Evolutionary conservation across 2,329 filamentous ascomycete genomes (phyloP), one percentile per base, ranked within the genome.

Genomic region (Cercospora berteroae): DNA sequence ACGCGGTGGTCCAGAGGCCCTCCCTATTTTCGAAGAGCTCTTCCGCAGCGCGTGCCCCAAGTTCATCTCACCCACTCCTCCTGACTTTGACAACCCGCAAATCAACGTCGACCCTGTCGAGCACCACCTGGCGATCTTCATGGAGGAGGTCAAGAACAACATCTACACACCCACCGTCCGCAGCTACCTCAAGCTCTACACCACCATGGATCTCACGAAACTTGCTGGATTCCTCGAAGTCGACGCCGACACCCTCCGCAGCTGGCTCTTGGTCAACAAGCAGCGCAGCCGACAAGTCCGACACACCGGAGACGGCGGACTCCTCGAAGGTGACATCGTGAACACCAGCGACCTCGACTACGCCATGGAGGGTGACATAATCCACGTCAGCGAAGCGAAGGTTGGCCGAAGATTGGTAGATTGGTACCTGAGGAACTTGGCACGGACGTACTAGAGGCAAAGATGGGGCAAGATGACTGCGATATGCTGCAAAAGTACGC

Each of bases 61-160:
- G 85, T 99, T 99, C 87, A 99, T 99, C 87, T 96, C 91, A 70
- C 95, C 95, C 61, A 95, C 95, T 18, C 93, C 94, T 67, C 95
- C 95, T 63, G 94, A 99, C 84, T 99, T 99, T 81, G 95, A 98
- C 79, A 94, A 96, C 87, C 93, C 95, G 71, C 89, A 94, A 81
- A 83, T 94, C 83, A 99, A 99, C 85, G 86, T 98, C 76, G 95
- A 99, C 83, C 95, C 95, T 52, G 88, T 97, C 73, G 94, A 99
- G 84, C 95, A 99, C 86, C 94, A 99, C 83, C 89, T 97, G 72
- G 86, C 91, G 76, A 91, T 99, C 83, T 99, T 99, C 86, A 98
- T 99, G 94, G 94, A 97, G 75, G 95, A 99, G 85, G 94, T 99
- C 81, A 97, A 96, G 89, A 97, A 93, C 83, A 98, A 96, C 83